A percentile compares a stretch with the other conserved stretches of the same genome.
phyloP scores from a whole-genome alignment of 2,329 filamentous ascomycete genomes.

The Aspergillus oerlinghausenensis region DNA sequence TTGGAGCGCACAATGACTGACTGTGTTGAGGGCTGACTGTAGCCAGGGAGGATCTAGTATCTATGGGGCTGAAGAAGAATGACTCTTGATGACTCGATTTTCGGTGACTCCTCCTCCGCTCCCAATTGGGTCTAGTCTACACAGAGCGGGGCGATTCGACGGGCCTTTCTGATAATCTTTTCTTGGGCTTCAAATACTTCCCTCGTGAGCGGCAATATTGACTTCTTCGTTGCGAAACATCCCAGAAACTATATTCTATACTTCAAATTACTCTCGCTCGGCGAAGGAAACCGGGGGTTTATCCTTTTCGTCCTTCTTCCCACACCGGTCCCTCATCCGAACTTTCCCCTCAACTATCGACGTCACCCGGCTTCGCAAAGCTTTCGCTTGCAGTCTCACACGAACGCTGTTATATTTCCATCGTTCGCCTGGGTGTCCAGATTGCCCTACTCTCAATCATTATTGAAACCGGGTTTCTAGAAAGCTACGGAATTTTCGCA shows the following conservation, averaged over 20 bases:
- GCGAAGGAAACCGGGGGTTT: background rate
- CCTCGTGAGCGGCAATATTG: background rate
- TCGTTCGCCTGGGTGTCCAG: background rate
- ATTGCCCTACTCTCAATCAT: background rate
- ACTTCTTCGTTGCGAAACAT: background rate
- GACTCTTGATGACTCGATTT: constrained; percentile 9
- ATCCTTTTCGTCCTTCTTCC: background rate
- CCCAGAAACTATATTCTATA: background rate
- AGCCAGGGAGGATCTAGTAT: background rate
- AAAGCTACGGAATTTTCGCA: constrained; percentile 1
- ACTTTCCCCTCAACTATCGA: background rate
- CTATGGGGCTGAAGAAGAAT: background rate
- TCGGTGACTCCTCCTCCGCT: constrained; percentile 10
- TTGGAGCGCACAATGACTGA: background rate
- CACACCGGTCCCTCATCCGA: background rate
- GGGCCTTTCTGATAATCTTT: constrained; percentile 2
- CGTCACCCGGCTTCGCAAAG: background rate
- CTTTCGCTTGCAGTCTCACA: background rate
- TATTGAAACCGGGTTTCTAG: background rate
- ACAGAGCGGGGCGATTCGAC: constrained; percentile 6
- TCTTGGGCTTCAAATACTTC: background rate
- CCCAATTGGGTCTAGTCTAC: constrained; percentile 15
- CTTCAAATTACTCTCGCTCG: background rate
- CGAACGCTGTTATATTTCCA: background rate
- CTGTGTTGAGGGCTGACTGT: background rate